Evolutionary conservation across 2,329 filamentous ascomycete genomes (phyloP).

Genomic region (Fusarium coffeatum): DNA sequence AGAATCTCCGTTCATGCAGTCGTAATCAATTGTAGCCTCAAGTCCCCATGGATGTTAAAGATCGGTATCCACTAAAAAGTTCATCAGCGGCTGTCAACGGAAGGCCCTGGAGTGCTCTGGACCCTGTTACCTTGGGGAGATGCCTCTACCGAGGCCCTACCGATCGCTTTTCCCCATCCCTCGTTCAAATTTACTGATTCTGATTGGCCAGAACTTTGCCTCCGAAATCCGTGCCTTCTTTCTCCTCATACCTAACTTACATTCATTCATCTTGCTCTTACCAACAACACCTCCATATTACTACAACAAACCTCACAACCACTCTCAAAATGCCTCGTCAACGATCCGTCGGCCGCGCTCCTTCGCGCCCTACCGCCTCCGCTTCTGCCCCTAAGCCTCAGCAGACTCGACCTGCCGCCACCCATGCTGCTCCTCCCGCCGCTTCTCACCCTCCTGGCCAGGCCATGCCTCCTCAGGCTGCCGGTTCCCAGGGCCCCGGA

Average conservation of each 20-base stretch:
- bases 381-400: slow-evolving; percentile 67
- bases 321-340: slow-evolving; percentile 76
- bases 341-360: slow-evolving; percentile 74
- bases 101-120: slow-evolving; percentile 35
- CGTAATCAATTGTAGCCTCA: slow-evolving; percentile 17
- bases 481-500: slow-evolving; percentile 76
- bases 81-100: slow-evolving; percentile 35
- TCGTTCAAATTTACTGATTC: slow-evolving; percentile 42
- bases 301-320: slow-evolving; percentile 15
- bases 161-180: slow-evolving; percentile 23
- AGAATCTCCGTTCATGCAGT: slow-evolving; percentile 20
- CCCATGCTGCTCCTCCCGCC: slow-evolving; percentile 68
- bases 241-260: slow-evolving; percentile 32
- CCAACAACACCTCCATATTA: slow-evolving; percentile 12
- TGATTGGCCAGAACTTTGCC: slow-evolving; percentile 46
- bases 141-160: slow-evolving; percentile 46
- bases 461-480: slow-evolving; percentile 41
- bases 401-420: slow-evolving; percentile 76
- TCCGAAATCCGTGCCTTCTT: slow-evolving; percentile 41
- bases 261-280: slow-evolving; percentile 9
- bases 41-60: background rate
- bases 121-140: slow-evolving; percentile 13
- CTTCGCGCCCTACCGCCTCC: slow-evolving; percentile 74
- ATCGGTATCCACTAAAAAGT: slow-evolving; percentile 26
- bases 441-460: slow-evolving; percentile 47